Conservation (phyloP, 208 protist species). For the Wallacemonas rigidus region DNA sequence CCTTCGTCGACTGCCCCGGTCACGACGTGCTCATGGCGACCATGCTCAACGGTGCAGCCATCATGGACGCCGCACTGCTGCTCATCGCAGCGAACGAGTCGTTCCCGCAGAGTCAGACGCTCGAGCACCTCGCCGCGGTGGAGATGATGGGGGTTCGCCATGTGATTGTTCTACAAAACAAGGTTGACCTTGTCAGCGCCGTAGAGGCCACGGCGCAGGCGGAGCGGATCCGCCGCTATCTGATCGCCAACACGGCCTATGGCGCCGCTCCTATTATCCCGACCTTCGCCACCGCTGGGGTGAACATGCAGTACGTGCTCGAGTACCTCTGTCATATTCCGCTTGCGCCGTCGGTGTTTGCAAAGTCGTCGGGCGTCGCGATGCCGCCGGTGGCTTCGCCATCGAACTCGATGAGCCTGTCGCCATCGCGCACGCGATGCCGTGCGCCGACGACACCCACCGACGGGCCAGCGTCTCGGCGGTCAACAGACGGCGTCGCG, state of each 20-base stretch:
- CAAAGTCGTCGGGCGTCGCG: slow-evolving; percentile 92
- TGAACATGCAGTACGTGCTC: slow-evolving; percentile 98
- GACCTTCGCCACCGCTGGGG: slow-evolving; percentile 98
- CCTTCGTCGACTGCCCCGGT: slow-evolving; percentile 99
- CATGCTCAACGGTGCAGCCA: slow-evolving; percentile 99
- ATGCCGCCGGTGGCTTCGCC: background rate
- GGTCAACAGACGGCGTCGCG: no score
- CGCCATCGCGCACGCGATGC: background rate
- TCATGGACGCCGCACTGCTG: slow-evolving; percentile 99
- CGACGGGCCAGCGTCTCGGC: background rate
- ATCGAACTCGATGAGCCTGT: background rate
- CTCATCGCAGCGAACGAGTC: slow-evolving; percentile 99
- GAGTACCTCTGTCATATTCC: slow-evolving; percentile 99
- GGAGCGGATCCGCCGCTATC: slow-evolving; percentile 92
- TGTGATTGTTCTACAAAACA: slow-evolving; percentile 99
- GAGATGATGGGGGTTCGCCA: slow-evolving; percentile 99
- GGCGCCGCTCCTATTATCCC: slow-evolving; percentile 98
- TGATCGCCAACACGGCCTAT: slow-evolving; percentile 94
- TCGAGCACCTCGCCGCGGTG: slow-evolving; percentile 98
- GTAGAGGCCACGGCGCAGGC: slow-evolving; percentile 95
- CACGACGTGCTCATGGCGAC: slow-evolving; percentile 99
- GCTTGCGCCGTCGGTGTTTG: slow-evolving; percentile 94
- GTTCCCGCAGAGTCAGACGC: slow-evolving; percentile 97
- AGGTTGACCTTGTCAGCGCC: slow-evolving; percentile 99
- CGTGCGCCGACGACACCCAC: background rate